Conservation (phyloP, 2,329 filamentous ascomycete genomes). For the Fusarium pininemorale region DNA sequence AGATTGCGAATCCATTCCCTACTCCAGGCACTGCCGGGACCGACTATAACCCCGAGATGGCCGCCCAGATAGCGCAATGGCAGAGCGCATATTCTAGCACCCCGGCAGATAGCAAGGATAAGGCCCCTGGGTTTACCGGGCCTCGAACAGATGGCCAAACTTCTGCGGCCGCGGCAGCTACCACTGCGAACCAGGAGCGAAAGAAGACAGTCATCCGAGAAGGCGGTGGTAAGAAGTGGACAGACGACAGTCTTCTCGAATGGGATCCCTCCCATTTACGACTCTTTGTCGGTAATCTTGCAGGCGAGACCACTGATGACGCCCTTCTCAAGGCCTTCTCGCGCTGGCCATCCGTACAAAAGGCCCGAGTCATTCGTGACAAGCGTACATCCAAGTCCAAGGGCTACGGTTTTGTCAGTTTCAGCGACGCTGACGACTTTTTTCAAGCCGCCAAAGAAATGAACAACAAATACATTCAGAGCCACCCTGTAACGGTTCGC, state of each 20-base stretch:
- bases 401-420: constrained; percentile 96
- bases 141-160: constrained; percentile 50
- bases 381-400: constrained; percentile 97
- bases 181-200: constrained; percentile 59
- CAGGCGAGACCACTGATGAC: constrained; percentile 96
- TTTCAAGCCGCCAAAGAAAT: constrained; percentile 97
- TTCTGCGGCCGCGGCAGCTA: constrained; percentile 41
- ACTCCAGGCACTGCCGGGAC: constrained; percentile 58
- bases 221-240: constrained; percentile 93
- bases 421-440: constrained; percentile 94
- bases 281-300: constrained; percentile 95
- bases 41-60: constrained; percentile 79
- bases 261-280: constrained; percentile 97
- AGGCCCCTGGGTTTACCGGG: constrained; percentile 41
- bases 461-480: constrained; percentile 99
- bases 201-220: constrained; percentile 88
- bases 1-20: constrained; percentile 85
- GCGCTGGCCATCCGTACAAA: constrained; percentile 86
- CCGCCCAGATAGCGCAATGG: constrained; percentile 94
- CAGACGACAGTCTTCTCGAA: constrained; percentile 86
- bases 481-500: constrained; percentile 87
- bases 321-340: constrained; percentile 93
- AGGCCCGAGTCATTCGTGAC: constrained; percentile 92
- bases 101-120: constrained; percentile 51
- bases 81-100: constrained; percentile 85